Conservation (phyloP, 306 rosid genomes). For the Heteromeles arbutifolia region DNA sequence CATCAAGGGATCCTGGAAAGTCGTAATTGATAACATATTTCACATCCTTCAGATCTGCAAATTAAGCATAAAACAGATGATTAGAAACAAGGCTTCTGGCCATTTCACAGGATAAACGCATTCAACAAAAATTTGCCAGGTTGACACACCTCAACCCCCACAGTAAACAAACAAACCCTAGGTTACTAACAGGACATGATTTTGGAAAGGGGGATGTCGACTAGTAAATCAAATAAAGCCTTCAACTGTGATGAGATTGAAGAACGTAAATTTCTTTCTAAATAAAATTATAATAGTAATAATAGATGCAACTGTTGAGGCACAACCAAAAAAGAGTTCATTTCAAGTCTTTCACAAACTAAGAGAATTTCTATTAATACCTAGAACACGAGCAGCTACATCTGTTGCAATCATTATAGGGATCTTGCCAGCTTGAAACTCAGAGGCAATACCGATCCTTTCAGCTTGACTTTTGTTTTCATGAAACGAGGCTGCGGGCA, state of each 20-base stretch:
- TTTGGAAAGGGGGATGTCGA: neutral
- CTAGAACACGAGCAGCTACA: slow-evolving; percentile 98
- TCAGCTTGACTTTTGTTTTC: slow-evolving; percentile 98
- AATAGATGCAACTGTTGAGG: neutral
- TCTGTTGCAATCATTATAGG: slow-evolving; percentile 98
- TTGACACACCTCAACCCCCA: slow-evolving; percentile 10
- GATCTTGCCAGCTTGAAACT: slow-evolving; percentile 94
- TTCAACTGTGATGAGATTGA: neutral
- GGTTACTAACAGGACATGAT: neutral
- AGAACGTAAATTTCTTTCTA: neutral
- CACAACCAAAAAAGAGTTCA: slow-evolving; percentile 15
- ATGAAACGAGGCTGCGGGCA: slow-evolving; percentile 96
- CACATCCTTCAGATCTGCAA: slow-evolving; percentile 41
- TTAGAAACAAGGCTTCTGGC: neutral
- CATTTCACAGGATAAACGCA: neutral
- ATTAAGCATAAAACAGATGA: slow-evolving; percentile 1
- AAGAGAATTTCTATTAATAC: slow-evolving; percentile 23
- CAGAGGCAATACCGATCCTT: slow-evolving; percentile 95
- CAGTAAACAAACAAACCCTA: neutral
- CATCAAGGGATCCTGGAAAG: too few species aligned
- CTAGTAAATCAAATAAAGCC: neutral
- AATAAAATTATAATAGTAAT: too few species aligned
- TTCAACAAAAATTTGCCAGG: slow-evolving; percentile 4
- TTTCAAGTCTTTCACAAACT: slow-evolving; percentile 9
- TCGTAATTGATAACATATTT: too few species aligned